A percentile compares a stretch with the other conserved stretches of the same genome.
Conservation (phyloP, 805 yeast genomes). For the Metschnikowia chrysomelidarum region DNA sequence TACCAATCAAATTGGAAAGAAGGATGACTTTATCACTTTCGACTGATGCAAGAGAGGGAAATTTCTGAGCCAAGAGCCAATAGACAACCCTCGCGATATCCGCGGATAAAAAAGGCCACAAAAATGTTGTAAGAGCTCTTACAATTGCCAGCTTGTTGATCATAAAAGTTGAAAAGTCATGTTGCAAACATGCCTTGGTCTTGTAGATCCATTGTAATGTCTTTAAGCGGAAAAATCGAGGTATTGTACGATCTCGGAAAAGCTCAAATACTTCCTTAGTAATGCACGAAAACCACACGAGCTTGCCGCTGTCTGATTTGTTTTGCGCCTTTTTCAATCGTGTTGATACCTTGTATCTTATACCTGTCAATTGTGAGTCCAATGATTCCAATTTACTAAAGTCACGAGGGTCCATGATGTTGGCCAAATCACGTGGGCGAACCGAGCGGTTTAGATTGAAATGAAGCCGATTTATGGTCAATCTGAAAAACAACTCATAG, state of each 20-base stretch:
- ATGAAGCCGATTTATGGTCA: slow-evolving; percentile 33
- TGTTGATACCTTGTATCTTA: slow-evolving; percentile 11
- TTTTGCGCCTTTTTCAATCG: slow-evolving; percentile 2
- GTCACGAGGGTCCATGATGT: slow-evolving; percentile 18
- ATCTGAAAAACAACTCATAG: slow-evolving; percentile 33
- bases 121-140: slow-evolving; percentile 30
- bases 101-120: slow-evolving; percentile 41
- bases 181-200: slow-evolving; percentile 31
- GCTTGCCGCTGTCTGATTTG: not conserved
- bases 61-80: slow-evolving; percentile 12
- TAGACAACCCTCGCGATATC: slow-evolving; percentile 29
- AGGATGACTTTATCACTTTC: slow-evolving; percentile 22
- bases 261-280: slow-evolving; percentile 1
- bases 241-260: slow-evolving; percentile 6
- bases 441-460: slow-evolving; percentile 28
- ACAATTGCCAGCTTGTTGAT: slow-evolving; percentile 25
- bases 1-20: slow-evolving; percentile 31
- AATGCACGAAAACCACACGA: not conserved
- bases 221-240: slow-evolving; percentile 10
- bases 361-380: slow-evolving; percentile 10
- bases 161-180: slow-evolving; percentile 33
- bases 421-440: slow-evolving; percentile 35
- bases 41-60: slow-evolving; percentile 10
- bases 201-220: slow-evolving; percentile 20
- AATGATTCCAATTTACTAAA: slow-evolving; percentile 18